Percentiles rank a stretch among this genome's conserved stretches.
Conservation (phyloP, 306 rosid species). For the Luffa aegyptiaca region DNA sequence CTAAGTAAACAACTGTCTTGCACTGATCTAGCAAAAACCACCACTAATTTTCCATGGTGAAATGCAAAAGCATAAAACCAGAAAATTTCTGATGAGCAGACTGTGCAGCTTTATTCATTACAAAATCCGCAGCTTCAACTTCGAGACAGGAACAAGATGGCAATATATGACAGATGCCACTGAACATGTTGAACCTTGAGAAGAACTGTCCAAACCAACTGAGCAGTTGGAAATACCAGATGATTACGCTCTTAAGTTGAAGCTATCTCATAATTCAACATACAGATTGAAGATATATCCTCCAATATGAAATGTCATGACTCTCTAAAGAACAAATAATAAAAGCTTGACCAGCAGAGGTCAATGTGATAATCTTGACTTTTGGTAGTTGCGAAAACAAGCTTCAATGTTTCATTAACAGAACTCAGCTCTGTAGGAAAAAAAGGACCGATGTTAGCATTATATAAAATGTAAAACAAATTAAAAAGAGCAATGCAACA, state of each 20-base stretch:
- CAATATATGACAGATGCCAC: conserved; percentile 31
- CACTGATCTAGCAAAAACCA: conserved; percentile 47
- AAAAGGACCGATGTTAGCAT: background rate
- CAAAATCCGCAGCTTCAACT: conserved; percentile 30
- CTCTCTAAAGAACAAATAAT: conserved; percentile 26
- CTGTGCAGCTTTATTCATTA: conserved; percentile 65
- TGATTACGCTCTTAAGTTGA: conserved; percentile 19
- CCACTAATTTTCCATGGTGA: conserved; percentile 58
- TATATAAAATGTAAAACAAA: background rate
- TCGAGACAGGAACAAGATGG: conserved; percentile 24
- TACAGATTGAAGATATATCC: conserved; percentile 29
- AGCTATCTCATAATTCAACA: conserved; percentile 45
- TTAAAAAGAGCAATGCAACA: background rate
- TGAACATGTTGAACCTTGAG: conserved; percentile 49
- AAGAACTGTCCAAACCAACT: conserved; percentile 25
- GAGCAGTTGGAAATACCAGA: conserved; percentile 27
- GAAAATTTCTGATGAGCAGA: conserved; percentile 49
- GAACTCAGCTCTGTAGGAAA: conserved; percentile 51
- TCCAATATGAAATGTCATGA: conserved; percentile 23
- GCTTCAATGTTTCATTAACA: conserved; percentile 36
- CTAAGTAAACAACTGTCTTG: conserved; percentile 33
- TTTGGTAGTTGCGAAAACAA: conserved; percentile 36
- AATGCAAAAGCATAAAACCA: conserved; percentile 46
- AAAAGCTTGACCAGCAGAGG: conserved; percentile 32
- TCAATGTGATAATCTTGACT: background rate